A percentile compares a stretch with the other conserved stretches of the same genome.
Evolutionary conservation across 2,329 filamentous ascomycete genomes (phyloP).

Genomic region (Epichloe uncinata): DNA sequence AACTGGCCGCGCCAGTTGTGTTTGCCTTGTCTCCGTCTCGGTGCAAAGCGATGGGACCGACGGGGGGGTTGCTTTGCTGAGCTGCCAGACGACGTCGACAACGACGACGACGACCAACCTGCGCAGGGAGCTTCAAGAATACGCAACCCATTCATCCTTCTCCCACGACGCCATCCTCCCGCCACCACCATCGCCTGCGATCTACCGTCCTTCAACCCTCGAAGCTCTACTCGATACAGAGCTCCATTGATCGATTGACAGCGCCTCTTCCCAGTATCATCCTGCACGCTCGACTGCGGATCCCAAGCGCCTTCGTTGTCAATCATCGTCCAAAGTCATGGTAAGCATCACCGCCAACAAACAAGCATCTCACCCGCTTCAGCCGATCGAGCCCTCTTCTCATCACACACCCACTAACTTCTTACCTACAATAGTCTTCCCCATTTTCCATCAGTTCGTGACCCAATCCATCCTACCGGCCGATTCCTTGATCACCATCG

Average conservation of each 20-base stretch:
- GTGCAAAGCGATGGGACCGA: not conserved
- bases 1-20: slow-evolving; percentile 13
- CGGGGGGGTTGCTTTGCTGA: not conserved
- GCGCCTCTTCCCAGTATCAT: not conserved
- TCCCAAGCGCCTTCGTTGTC: not conserved
- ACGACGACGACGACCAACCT: not conserved
- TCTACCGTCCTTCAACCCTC: too few relatives aligned
- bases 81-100: slow-evolving; percentile 2
- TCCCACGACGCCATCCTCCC: slow-evolving; percentile 1
- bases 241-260: not conserved
- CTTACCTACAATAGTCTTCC: slow-evolving; percentile 47
- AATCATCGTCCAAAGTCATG: not conserved
- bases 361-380: not conserved
- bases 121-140: not conserved
- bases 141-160: slow-evolving; percentile 2
- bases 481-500: not conserved
- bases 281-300: not conserved
- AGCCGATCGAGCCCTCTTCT: not conserved
- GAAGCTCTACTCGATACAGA: not conserved
- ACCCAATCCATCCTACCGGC: not conserved
- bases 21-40: slow-evolving; percentile 10
- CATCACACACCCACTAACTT: slow-evolving; percentile 14
- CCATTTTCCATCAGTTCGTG: slow-evolving; percentile 88
- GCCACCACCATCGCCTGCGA: not conserved
- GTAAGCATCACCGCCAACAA: not conserved